Percentiles rank a stretch among this genome's conserved stretches.
phyloP scores from a whole-genome alignment of 371 early-diverging fungal species.

The Encephalitozoon intestinalis region DNA sequence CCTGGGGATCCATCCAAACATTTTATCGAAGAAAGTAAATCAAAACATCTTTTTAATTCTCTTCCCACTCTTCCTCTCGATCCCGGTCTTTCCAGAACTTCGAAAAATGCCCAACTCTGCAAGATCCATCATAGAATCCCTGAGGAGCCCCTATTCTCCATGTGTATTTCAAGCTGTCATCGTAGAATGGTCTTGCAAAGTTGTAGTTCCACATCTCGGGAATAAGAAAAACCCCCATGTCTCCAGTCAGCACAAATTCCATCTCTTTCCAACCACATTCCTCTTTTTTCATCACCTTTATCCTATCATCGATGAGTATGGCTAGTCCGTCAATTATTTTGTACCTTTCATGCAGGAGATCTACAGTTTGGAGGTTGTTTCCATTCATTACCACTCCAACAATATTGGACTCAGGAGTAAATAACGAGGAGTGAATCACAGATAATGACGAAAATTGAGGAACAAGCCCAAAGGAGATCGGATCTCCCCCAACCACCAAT shows the following conservation, averaged over 20 bases:
- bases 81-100: not conserved
- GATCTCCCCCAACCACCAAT: not conserved
- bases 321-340: not conserved
- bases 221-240: not conserved
- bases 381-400: not conserved
- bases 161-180: slow-evolving; percentile 6
- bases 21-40: not conserved
- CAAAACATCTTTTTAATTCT: not conserved
- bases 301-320: not conserved
- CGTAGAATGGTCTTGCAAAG: not conserved
- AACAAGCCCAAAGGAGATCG: not conserved
- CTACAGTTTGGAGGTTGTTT: not conserved
- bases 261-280: not conserved
- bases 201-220: slow-evolving; percentile 40
- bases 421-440: not conserved
- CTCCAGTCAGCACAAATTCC: not conserved
- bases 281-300: not conserved
- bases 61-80: not conserved
- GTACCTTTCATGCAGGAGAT: not conserved
- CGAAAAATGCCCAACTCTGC: not conserved
- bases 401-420: not conserved
- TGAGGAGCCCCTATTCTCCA: slow-evolving; percentile 4
- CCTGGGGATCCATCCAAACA: not conserved
- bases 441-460: not conserved
- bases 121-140: slow-evolving; percentile 28